Percentiles rank a stretch among this genome's conserved stretches.
Evolutionary conservation across 495 filamentous ascomycete species (phyloP).

Genomic region (Penicillium paxilli): DNA sequence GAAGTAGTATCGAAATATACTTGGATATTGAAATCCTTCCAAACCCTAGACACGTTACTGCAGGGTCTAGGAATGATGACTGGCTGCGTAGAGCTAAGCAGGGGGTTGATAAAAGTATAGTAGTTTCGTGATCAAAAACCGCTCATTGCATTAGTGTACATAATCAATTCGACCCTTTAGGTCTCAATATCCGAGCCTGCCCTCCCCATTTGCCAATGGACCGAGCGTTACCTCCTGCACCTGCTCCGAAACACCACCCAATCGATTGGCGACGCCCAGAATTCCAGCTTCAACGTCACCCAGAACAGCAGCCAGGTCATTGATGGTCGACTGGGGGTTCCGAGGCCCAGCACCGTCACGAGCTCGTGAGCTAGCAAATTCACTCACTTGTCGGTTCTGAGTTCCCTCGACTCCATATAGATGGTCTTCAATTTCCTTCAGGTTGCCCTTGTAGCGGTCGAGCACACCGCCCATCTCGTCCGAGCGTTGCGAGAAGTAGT

Average conservation of each 20-base stretch:
- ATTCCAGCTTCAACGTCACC: slow-evolving; percentile 79
- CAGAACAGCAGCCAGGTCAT: slow-evolving; percentile 66
- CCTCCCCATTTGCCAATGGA: slow-evolving; percentile 33
- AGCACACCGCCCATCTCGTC: slow-evolving; percentile 71
- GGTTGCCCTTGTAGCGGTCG: slow-evolving; percentile 62
- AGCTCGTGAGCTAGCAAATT: slow-evolving; percentile 58
- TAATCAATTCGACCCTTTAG: background rate
- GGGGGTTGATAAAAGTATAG: background rate
- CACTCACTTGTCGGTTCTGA: slow-evolving; percentile 67
- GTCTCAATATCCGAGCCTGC: slow-evolving; percentile 21
- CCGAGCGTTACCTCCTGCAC: slow-evolving; percentile 67
- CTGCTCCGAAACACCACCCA: slow-evolving; percentile 68
- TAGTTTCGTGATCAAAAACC: slow-evolving; percentile 6
- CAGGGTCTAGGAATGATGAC: too few species aligned
- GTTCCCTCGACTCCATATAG: slow-evolving; percentile 71
- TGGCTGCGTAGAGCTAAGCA: background rate
- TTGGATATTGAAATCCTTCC: too few species aligned
- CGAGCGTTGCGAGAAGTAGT: slow-evolving; percentile 71
- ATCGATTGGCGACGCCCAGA: slow-evolving; percentile 68
- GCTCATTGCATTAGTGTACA: slow-evolving; percentile 26
- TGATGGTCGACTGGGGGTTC: slow-evolving; percentile 47
- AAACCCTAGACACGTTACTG: too few species aligned
- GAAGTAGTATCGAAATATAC: too few species aligned
- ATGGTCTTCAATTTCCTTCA: slow-evolving; percentile 82
- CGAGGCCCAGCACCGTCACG: slow-evolving; percentile 44